Evolutionary conservation across 768 basidiomycete species (phyloP), one percentile per base, ranked within the genome.

Genomic region (Zangia roseola): DNA sequence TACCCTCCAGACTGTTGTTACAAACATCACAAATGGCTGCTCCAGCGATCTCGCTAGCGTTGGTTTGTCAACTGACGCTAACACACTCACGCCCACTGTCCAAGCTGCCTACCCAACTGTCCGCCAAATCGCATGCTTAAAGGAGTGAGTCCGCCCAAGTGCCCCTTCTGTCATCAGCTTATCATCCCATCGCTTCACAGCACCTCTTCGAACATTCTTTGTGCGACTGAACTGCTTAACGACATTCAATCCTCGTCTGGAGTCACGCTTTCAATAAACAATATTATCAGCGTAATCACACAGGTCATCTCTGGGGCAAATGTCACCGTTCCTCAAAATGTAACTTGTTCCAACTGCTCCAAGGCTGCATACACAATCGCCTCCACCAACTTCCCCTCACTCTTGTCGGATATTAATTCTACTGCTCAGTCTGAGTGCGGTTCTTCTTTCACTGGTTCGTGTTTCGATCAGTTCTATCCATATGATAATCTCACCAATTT

Each of bases 101-200:
- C 72, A 87, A 59, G 55, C 60, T 37, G 74, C 62, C 26, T 91
- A 86, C 62, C 83, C 86, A 2, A 70, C 75, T 2, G 71, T 72
- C 4, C 74, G 86, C 44, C 63, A 83, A 53, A 59, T 83, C 8
- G 62, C 69, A 10, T 91, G 88, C 62, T 67, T 89, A 58, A 75
- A 82, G 49, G 77, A 87, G 88, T 89, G 60, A 53, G 83, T 75
- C 12, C 21, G 20, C 20, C 5, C 17, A 14, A 5, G 16, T 2
- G 0, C 10, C 13, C 20, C 13, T 24, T n/a, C 21, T 6, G 10
- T 30, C 6, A 1, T 35, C 37, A 2, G 42, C 31, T 47, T 16
- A 39, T 49, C 25, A 40, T 50, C 13, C 24, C 34, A 31, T 16
- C 19, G 23, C 41, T 47, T 35, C 50, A 41, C 53, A 70, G 71